These are phyloP conservation scores for Chlamydomonas sp. DNA, from an alignment of 139 green algal genomes.

Conservation along the genomic window DNA sequence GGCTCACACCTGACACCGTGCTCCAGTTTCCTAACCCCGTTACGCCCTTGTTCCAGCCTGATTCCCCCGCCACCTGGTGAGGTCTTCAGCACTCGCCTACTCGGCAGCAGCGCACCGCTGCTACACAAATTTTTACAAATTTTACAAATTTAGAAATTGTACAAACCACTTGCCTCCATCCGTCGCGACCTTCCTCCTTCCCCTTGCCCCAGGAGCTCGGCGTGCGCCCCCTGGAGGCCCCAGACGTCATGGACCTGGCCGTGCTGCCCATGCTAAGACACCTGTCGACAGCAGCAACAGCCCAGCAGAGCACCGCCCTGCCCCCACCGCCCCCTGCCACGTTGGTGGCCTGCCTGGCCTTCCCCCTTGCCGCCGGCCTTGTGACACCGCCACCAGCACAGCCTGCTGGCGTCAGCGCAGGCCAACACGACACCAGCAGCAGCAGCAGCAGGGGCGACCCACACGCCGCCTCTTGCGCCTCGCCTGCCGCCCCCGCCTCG, in stretches of 20 bases:
- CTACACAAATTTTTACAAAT: too few relatives aligned
- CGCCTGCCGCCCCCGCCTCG: too few relatives aligned
- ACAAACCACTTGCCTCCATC: not conserved
- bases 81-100: too few relatives aligned
- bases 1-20: too few relatives aligned
- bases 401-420: not conserved
- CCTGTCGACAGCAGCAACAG: not conserved
- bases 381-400: not conserved
- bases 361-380: slow-evolving; percentile 1
- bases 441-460: not conserved
- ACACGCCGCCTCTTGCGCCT: too few relatives aligned
- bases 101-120: too few relatives aligned
- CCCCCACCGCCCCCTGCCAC: not conserved
- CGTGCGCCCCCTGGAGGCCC: slow-evolving; percentile 5
- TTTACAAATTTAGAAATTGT: too few relatives aligned
- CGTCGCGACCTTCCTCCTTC: not conserved
- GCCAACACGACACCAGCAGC: not conserved
- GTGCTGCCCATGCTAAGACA: not conserved
- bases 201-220: not conserved
- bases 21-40: too few relatives aligned
- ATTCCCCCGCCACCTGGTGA: too few relatives aligned
- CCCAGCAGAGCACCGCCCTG: not conserved
- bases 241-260: slow-evolving; percentile 7
- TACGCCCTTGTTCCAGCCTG: too few relatives aligned
- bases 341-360: slow-evolving; percentile 18